Evolutionary conservation across 208 protist species (phyloP).

Genomic region (Trypanosoma platydactyli): DNA sequence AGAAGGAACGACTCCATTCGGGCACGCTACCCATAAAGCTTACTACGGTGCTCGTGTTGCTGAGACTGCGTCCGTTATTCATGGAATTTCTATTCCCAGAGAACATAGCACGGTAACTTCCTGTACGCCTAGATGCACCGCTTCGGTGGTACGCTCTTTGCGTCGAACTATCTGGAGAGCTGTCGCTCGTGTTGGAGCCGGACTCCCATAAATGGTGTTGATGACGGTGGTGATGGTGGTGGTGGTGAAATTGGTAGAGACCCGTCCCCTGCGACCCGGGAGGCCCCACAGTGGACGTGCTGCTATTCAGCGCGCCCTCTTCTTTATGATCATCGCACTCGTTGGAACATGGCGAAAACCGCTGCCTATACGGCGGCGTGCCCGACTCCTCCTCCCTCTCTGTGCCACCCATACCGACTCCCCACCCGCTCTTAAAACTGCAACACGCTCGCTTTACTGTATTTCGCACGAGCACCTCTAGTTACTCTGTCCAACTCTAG

Average conservation of each 20-base stretch:
- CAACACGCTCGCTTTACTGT: background rate
- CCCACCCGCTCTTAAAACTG: background rate
- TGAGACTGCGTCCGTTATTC: constrained; percentile 31
- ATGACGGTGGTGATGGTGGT: too few species aligned
- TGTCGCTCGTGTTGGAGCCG: constrained; percentile 30
- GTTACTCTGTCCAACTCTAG: too few species aligned
- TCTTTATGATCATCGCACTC: constrained; percentile 20
- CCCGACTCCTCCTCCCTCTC: constrained; percentile 3
- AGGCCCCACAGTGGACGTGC: constrained; percentile 81
- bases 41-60: constrained; percentile 47
- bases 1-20: constrained; percentile 81
- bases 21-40: constrained; percentile 50
- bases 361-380: background rate
- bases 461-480: too few species aligned
- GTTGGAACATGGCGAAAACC: background rate
- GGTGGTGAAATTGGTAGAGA: constrained; percentile 36
- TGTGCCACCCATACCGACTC: background rate
- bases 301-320: constrained; percentile 39
- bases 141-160: constrained; percentile 2
- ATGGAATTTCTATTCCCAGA: background rate
- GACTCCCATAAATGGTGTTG: constrained; percentile 33
- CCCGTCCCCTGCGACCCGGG: constrained; percentile 58
- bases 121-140: constrained; percentile 34
- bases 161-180: constrained; percentile 8
- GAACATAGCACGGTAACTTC: constrained; percentile 29